Base-by-base conservation (phyloP, 2,329 filamentous ascomycete genomes). In the Pezicula radicicola region DNA sequence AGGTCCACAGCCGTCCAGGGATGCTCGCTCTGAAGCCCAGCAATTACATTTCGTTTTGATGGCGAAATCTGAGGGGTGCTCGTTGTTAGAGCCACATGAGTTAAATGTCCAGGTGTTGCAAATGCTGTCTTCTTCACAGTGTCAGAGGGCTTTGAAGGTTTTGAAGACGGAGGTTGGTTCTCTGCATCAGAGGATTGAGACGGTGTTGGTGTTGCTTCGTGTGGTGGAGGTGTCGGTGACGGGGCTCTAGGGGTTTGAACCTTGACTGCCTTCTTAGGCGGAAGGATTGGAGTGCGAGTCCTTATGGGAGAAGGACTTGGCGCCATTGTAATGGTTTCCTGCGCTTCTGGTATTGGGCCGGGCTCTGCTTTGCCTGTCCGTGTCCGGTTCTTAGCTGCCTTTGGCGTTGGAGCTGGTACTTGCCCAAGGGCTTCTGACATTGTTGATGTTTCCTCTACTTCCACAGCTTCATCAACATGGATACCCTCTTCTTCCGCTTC, bases 101-200 rank as follows among this genome's bases (percentile, higher is more conserved):
- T 78, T 46, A 70, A 60, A 48, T 12, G n/a, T 6, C 15, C 19
- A n/a, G 63, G 59, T 3, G 60, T 60, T 15, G 47, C 37, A 28
- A 28, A 45, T 33, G 42, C 12, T 1, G 48, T 50, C 33, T 58
- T 61, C 36, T 54, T 59, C 9, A 55, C 53, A 21, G 50, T 53
- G 35, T 55, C 75, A 3, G 78, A 74, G 1, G 79, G 80, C 48
- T 76, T 81, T 4, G 84, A 74, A 1, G 79, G 80, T 49, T 76
- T 81, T 5, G 84, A 84, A 1, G 87, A 88, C 0, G 89, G 89
- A 1, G 88, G 88, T 45, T 81, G 84, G 60, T 93, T 93, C 67
- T 94, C 89, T 0, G 87, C 87, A 64, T 94, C 87, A 0, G 89
- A 92, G 1, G 88, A 87, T 60, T 90, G 88, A 0, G 88, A 88